phyloP scores from a whole-genome alignment of 768 basidiomycete genomes.

The Lactarius hengduanensis region DNA sequence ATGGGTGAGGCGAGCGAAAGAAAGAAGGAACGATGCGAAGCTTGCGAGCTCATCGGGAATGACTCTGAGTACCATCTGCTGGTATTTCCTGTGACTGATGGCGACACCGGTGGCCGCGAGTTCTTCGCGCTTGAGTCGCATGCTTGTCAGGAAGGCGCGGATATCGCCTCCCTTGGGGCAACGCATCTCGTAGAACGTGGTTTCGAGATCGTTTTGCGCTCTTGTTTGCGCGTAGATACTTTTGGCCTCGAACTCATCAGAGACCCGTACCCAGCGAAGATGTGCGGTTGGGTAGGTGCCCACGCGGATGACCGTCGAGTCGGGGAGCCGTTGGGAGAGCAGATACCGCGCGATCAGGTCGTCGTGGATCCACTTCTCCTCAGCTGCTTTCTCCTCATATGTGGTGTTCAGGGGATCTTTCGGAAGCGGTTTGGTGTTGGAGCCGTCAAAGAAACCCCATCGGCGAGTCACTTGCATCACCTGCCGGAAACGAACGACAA shows the following conservation, averaged over 20 bases:
- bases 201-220: background rate
- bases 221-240: too few species aligned
- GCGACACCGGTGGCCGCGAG: too few species aligned
- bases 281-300: background rate
- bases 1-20: background rate
- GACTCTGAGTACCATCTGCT: too few species aligned
- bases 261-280: background rate
- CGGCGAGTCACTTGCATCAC: background rate
- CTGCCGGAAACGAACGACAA: background rate
- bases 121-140: too few species aligned
- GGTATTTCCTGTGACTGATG: too few species aligned
- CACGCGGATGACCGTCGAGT: background rate
- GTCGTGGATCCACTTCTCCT: background rate
- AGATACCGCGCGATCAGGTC: background rate
- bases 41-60: too few species aligned
- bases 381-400: background rate
- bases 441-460: background rate
- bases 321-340: background rate
- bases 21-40: background rate
- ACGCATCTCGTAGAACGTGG: background rate
- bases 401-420: background rate
- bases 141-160: too few species aligned
- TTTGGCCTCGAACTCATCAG: background rate
- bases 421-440: background rate
- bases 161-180: background rate